Base-by-base conservation (phyloP, 257 asterid genomes). In the Prunella vulgaris region DNA sequence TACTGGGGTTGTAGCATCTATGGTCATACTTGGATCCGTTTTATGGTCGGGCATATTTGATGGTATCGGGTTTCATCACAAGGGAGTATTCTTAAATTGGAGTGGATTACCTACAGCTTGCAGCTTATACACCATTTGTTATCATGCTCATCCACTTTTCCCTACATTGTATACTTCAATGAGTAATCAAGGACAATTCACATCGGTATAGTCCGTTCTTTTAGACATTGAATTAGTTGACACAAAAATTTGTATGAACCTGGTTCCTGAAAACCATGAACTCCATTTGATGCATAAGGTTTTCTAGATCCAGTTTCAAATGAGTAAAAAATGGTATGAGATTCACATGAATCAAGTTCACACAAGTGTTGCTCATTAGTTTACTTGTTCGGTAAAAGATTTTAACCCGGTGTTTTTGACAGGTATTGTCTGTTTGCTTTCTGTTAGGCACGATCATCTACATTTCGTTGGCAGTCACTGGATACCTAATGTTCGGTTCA, bases 121-220 rank as follows among this genome's bases (percentile, higher is more conserved):
- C 53, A 86, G 93, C 79, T 79, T 88, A 28, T 86, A 83, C 13
- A 71, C 85, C 15, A 83, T 86, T n/a, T 83, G 96, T 30, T 88
- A 84, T 13, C 79, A 92, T 20, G 88, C 87, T 57, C 93, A 86
- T 78, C 84, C 91, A 2, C 82, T 84, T 80, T 88, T 88, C 27
- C 93, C 93, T 5, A 81, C 93, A 5, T 56, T 86, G 49, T 83
- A 86, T 62, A 81, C 80, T 44, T 88, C 93, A 17, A 88, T 80
- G 87, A 65, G 68, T 22, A 78, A 84, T 48, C 84, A 27, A 25
- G 77, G 37, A 48, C 81, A 76, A 54, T 86, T 88, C 79, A 81
- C 86, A 22, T 76, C 69, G 92, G 92, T 88, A 84, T 22, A 33
- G 38, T 30, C 10, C 33, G 3, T 32, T 46, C 12, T 60, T 57